A percentile compares a stretch with the other conserved stretches of the same genome.
These are phyloP conservation scores for Tuber borchii DNA, from an alignment of 495 filamentous ascomycete species.

Conservation along the genomic window DNA sequence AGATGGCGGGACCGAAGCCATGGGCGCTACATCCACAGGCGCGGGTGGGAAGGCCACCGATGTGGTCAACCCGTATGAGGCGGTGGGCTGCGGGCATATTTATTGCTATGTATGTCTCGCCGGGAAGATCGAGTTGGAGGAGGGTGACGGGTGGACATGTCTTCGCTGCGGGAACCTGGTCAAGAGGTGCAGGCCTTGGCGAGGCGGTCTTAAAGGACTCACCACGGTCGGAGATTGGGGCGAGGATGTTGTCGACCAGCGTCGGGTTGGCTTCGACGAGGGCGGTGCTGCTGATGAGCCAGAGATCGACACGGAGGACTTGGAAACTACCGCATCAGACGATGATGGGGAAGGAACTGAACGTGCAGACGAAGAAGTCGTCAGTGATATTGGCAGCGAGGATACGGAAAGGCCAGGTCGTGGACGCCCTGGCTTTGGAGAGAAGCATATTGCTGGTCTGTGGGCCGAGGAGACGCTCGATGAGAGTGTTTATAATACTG, in stretches of 20 bases:
- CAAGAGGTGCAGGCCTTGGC: constrained; percentile 89
- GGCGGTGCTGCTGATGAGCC: constrained; percentile 10
- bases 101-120: constrained; percentile 99
- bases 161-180: constrained; percentile 78
- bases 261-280: constrained; percentile 26
- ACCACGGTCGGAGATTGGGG: constrained; percentile 39
- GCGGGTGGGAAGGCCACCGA: constrained; percentile 81
- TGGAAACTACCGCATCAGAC: constrained; percentile 6
- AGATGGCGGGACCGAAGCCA: constrained; percentile 62
- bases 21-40: constrained; percentile 54
- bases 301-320: constrained; percentile 16
- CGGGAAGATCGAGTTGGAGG: constrained; percentile 78
- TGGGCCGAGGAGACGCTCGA: constrained; percentile 36
- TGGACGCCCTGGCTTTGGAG: constrained; percentile 2
- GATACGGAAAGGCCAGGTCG: constrained; percentile 19
- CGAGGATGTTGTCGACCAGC: constrained; percentile 35
- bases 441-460: constrained; percentile 13
- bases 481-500: constrained; percentile 36
- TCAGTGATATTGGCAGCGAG: constrained; percentile 19
- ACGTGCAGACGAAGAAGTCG: constrained; percentile 1
- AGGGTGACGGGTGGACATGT: constrained; percentile 94
- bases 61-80: constrained; percentile 92
- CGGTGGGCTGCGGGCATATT: constrained; percentile 80
- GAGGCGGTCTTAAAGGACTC: constrained; percentile 50
- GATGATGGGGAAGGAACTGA: constrained; percentile 27